Evolutionary conservation across 2,329 filamentous ascomycete species (phyloP).

Genomic region (Claviceps pusilla): DNA sequence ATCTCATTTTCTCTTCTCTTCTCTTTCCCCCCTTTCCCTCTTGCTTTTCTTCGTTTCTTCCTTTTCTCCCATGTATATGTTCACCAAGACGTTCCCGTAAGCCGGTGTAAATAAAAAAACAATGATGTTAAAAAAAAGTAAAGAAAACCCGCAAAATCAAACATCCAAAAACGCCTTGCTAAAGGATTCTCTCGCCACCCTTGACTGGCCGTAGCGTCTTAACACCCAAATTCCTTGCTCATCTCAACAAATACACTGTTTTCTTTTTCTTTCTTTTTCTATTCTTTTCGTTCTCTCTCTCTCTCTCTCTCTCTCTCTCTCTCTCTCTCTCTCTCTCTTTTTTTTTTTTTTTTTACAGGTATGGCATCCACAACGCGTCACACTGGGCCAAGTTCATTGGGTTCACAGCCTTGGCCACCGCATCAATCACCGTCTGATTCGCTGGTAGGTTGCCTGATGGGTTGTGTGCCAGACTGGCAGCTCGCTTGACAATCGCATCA

Average conservation of each 20-base stretch:
- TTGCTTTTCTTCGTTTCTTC: background rate
- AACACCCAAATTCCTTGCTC: too few relatives aligned
- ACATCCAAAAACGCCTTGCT: constrained; percentile 8
- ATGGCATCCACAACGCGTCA: constrained; percentile 95
- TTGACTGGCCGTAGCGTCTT: background rate
- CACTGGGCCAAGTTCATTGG: constrained; percentile 76
- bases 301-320: background rate
- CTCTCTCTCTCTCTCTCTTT: background rate
- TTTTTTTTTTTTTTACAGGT: constrained; percentile 22
- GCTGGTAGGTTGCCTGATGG: constrained; percentile 74
- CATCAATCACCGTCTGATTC: constrained; percentile 92
- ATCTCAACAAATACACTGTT: too few relatives aligned
- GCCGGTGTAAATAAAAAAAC: background rate
- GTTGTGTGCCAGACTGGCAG: constrained; percentile 65
- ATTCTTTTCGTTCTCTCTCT: background rate
- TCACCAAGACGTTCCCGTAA: background rate
- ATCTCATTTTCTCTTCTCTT: background rate
- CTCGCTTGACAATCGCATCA: constrained; percentile 82
- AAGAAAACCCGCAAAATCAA: background rate
- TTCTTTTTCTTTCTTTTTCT: background rate
- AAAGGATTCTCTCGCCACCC: constrained; percentile 1
- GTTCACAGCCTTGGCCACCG: constrained; percentile 84
- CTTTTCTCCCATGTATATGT: too few relatives aligned
- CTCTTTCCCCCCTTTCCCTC: background rate
- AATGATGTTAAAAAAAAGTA: background rate